phyloP scores from a whole-genome alignment of 108 stramenopile genomes.

The Cyclotella kingstonii region DNA sequence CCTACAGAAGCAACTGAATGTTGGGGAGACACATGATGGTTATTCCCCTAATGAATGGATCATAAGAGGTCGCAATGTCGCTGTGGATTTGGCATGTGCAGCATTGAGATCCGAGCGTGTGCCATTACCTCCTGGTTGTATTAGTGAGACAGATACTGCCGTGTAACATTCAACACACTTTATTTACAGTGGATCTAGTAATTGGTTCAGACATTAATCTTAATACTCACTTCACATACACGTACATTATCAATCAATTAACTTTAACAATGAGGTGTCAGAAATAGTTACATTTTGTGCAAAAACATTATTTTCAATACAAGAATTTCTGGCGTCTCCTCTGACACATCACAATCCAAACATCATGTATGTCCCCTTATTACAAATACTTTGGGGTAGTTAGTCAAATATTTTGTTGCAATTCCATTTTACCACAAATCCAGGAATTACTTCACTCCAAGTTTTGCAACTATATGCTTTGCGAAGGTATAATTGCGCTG shows the following conservation, averaged over 20 bases:
- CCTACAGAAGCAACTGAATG: neutral
- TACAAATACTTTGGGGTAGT: neutral
- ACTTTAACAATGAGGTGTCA: too few relatives aligned
- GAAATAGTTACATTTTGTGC: slow-evolving; percentile 1
- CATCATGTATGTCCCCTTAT: neutral
- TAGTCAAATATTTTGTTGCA: neutral
- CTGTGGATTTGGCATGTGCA: slow-evolving; percentile 33
- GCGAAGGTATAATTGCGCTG: slow-evolving; percentile 87
- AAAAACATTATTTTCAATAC: slow-evolving; percentile 1
- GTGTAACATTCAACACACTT: too few relatives aligned
- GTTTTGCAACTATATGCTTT: slow-evolving; percentile 84
- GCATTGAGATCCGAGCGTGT: slow-evolving; percentile 29
- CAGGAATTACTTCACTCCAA: slow-evolving; percentile 24
- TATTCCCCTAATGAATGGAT: slow-evolving; percentile 12
- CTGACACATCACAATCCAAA: neutral
- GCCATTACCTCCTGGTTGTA: slow-evolving; percentile 31
- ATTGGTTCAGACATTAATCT: too few relatives aligned
- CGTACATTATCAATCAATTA: too few relatives aligned
- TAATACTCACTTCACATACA: too few relatives aligned
- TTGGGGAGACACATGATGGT: neutral
- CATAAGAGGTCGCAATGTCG: slow-evolving; percentile 16
- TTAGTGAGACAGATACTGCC: slow-evolving; percentile 16
- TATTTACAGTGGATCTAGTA: too few relatives aligned
- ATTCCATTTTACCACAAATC: neutral
- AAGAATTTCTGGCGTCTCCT: neutral